phyloP scores from a whole-genome alignment of 768 basidiomycete genomes.

The Mycena vulgaris region DNA sequence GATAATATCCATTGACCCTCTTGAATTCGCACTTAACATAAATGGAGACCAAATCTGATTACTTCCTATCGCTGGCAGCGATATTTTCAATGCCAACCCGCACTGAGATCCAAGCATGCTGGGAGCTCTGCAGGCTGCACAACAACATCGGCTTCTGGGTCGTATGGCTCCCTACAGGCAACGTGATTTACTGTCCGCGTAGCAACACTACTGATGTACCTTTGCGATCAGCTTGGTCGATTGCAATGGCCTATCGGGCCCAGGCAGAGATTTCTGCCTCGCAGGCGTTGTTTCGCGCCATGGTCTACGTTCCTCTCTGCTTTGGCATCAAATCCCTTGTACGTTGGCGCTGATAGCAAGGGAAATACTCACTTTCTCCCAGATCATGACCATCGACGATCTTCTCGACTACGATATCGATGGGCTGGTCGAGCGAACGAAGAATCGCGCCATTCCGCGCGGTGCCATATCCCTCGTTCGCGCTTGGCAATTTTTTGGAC shows the following conservation, averaged over 20 bases:
- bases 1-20: neutral
- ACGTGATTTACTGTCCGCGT: neutral
- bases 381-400: slow-evolving; percentile 54
- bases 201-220: neutral
- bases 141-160: slow-evolving; percentile 52
- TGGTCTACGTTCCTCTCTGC: slow-evolving; percentile 46
- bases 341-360: neutral
- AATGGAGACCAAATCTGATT: neutral
- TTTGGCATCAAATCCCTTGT: slow-evolving; percentile 51
- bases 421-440: slow-evolving; percentile 45
- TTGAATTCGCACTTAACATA: neutral
- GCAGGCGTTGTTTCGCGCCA: slow-evolving; percentile 39
- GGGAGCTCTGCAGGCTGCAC: slow-evolving; percentile 50
- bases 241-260: slow-evolving; percentile 50
- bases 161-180: slow-evolving; percentile 48
- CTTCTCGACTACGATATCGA: slow-evolving; percentile 49
- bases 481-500: slow-evolving; percentile 47
- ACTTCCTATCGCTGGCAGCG: neutral
- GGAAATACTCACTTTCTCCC: neutral
- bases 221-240: slow-evolving; percentile 46
- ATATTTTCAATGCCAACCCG: slow-evolving; percentile 39
- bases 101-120: slow-evolving; percentile 47
- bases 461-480: slow-evolving; percentile 45
- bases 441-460: slow-evolving; percentile 44
- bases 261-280: slow-evolving; percentile 39